Percentiles rank a stretch among this genome's conserved stretches.
phyloP scores from a whole-genome alignment of 2,329 filamentous ascomycete species.

The Conoideocrella luteorostrata region DNA sequence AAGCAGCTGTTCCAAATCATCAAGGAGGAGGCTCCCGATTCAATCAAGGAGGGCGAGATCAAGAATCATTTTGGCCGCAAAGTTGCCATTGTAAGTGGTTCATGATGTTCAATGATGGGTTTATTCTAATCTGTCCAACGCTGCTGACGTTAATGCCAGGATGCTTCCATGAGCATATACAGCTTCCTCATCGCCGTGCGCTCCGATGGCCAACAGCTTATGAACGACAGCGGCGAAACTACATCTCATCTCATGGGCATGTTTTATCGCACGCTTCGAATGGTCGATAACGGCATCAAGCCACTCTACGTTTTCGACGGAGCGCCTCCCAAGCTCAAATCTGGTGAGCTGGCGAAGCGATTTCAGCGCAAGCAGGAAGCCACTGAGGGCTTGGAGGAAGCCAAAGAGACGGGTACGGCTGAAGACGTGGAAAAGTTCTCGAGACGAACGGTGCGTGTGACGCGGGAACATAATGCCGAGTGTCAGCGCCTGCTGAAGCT shows the following conservation, averaged over 20 bases:
- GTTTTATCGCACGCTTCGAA: constrained; percentile 97
- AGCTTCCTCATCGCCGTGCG: constrained; percentile 97
- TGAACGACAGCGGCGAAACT: constrained; percentile 89
- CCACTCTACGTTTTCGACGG: constrained; percentile 97
- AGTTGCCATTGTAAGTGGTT: constrained; percentile 75
- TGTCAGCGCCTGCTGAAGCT: constrained; percentile 85
- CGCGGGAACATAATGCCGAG: constrained; percentile 93
- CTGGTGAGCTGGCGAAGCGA: constrained; percentile 90
- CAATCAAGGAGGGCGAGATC: constrained; percentile 94
- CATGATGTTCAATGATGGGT: too few relatives aligned
- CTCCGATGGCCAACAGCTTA: constrained; percentile 93
- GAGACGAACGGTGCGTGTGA: constrained; percentile 84
- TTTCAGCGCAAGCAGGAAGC: constrained; percentile 94
- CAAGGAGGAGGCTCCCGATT: constrained; percentile 88
- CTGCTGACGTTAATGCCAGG: constrained; percentile 16
- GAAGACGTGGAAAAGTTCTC: constrained; percentile 99
- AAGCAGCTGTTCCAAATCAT: constrained; percentile 75
- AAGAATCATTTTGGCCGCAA: constrained; percentile 98
- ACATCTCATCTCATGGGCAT: constrained; percentile 98
- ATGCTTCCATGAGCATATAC: constrained; percentile 92
- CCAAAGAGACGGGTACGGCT: constrained; percentile 93
- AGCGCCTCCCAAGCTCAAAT: constrained; percentile 94
- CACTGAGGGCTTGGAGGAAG: constrained; percentile 82
- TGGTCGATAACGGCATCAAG: constrained; percentile 98
- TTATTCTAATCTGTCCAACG: background rate